Base-by-base conservation (phyloP, 768 basidiomycete genomes). In the Boletus subparvulus region DNA sequence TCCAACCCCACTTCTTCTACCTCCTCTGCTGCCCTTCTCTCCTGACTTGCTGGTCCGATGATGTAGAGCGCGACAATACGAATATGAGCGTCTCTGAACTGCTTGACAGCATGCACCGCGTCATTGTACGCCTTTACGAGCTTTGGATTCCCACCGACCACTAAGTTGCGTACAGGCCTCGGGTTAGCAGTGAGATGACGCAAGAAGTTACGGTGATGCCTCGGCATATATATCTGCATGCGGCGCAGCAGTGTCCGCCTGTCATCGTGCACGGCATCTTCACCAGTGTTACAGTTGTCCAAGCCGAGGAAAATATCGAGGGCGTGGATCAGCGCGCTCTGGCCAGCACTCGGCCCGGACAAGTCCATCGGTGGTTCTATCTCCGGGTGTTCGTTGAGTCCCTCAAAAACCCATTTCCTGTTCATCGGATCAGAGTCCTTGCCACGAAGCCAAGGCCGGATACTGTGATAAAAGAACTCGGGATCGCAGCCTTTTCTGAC, bases 201-300 rank as follows among this genome's bases (percentile, higher is more conserved):
- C 28, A 94, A 74, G 74, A 92, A 93, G n/a, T 81, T 74, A 28
- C 90, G 86, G 66, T 93, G 91, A 60, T 86, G 83, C 12, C 83
- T 79, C 7, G 92, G 90, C 92, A 94, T 94, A 72, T 94, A 93
- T 8, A 75, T 71, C 52, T 87, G 81, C 90, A 92, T 91, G 35
- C 87, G 80, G 47, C 81, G 75, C 53, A 92, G 79, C 66, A 91
- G 86, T 8, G 82, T 56, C 63, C 63, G 53, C 36, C 56, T 54
- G 49, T 65, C 59, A 3, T 61, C 56, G 12, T 39, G 30, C 21
- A 26, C 21, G 6, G 41, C 69, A 39, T 52, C 42, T 50, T 45
- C 48, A 2, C 50, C 47, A 3, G 69, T 65, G 54, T 72, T 72
- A 35, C 75, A 74, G 54, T 75, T 74, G 62, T 87, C 83, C 7